Evolutionary conservation across 2,329 filamentous ascomycete species (phyloP).

Genomic region (Aspergillus amoenus): DNA sequence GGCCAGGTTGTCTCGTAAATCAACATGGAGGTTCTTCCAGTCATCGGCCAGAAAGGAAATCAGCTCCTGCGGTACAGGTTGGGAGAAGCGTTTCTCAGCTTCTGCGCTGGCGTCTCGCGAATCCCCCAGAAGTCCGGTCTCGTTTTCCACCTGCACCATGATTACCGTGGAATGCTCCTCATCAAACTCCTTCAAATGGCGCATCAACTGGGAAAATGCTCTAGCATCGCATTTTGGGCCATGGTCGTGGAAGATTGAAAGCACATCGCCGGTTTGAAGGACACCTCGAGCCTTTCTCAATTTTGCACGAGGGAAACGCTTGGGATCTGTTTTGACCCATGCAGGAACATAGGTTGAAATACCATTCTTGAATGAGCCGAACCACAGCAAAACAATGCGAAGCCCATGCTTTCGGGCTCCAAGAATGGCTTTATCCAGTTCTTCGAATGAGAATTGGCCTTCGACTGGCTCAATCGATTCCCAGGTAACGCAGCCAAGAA

Average conservation of each 20-base stretch:
- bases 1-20: constrained; percentile 27
- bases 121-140: constrained; percentile 54
- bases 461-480: constrained; percentile 49
- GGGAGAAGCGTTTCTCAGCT: constrained; percentile 44
- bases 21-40: constrained; percentile 17
- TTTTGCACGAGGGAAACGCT: constrained; percentile 16
- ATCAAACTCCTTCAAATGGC: constrained; percentile 47
- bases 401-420: constrained; percentile 29
- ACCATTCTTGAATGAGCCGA: constrained; percentile 52
- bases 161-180: constrained; percentile 50
- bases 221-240: constrained; percentile 38
- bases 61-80: constrained; percentile 39
- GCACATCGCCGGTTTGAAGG: constrained; percentile 24
- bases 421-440: constrained; percentile 33
- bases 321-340: constrained; percentile 36
- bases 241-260: constrained; percentile 40
- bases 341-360: constrained; percentile 39
- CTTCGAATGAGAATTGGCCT: constrained; percentile 43
- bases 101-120: constrained; percentile 48
- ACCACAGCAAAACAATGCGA: constrained; percentile 45
- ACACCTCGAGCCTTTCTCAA: constrained; percentile 15
- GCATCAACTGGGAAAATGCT: constrained; percentile 41
- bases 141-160: constrained; percentile 61
- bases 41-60: constrained; percentile 26
- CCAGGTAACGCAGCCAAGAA: constrained; percentile 48